Evolutionary conservation across 768 basidiomycete genomes (phyloP).

Genomic region (Rossbeevera mucosa): DNA sequence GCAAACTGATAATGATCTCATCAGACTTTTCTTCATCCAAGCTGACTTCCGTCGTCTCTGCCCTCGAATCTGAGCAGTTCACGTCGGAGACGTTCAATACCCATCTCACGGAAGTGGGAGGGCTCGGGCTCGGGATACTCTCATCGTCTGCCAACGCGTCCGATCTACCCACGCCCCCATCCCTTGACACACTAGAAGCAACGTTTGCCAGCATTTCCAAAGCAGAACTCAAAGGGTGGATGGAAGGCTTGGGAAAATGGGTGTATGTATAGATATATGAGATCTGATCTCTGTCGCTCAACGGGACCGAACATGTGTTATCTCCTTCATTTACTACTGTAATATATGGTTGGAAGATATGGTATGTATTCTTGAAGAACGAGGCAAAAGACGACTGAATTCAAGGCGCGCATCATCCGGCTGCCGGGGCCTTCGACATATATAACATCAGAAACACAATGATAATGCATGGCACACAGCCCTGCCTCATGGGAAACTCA

Average conservation of each 20-base stretch:
- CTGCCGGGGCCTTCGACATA: no score
- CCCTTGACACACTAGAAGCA: constrained; percentile 11
- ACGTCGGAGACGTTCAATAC: constrained; percentile 37
- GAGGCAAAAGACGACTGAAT: not conserved
- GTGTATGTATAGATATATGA: constrained; percentile 30
- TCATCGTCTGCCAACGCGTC: constrained; percentile 41
- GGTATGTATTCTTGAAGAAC: not conserved
- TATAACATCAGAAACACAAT: no score
- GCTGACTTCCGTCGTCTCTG: constrained; percentile 54
- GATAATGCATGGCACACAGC: no score
- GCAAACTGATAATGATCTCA: not conserved
- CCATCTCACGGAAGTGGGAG: constrained; percentile 91
- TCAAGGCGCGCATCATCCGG: not conserved
- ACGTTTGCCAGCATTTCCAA: constrained; percentile 26
- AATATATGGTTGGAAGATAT: not conserved
- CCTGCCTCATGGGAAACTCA: no score
- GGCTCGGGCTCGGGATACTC: constrained; percentile 85
- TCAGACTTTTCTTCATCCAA: constrained; percentile 65
- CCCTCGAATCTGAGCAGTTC: constrained; percentile 38
- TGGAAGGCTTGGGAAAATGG: constrained; percentile 35
- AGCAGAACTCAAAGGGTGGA: constrained; percentile 34
- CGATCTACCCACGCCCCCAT: constrained; percentile 27
- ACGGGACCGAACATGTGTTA: not conserved
- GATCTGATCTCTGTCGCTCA: not conserved
- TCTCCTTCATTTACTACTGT: constrained; percentile 6